A percentile compares a stretch with the other conserved stretches of the same genome.
Evolutionary conservation across 495 filamentous ascomycete species (phyloP).

Genomic region (Cudoniella acicularis): DNA sequence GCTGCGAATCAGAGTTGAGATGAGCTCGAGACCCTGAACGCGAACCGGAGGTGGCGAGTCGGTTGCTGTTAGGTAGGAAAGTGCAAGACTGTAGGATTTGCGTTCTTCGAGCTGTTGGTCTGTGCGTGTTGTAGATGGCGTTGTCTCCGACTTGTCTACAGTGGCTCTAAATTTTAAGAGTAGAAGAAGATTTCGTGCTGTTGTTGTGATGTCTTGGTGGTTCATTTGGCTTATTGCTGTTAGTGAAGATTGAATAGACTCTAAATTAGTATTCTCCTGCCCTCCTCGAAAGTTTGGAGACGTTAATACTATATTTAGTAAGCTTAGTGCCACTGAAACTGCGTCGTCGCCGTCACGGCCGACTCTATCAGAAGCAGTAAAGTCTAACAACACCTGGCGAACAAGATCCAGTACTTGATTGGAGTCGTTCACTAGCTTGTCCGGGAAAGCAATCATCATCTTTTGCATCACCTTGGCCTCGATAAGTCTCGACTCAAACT

Average conservation of each 20-base stretch:
- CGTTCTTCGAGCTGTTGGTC: slow-evolving; percentile 56
- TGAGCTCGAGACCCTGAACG: slow-evolving; percentile 69
- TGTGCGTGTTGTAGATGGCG: slow-evolving; percentile 27
- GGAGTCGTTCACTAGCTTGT: slow-evolving; percentile 62
- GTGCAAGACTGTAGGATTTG: slow-evolving; percentile 65
- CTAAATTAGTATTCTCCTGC: slow-evolving; percentile 40
- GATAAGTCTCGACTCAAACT: slow-evolving; percentile 48
- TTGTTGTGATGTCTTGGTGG: slow-evolving; percentile 38
- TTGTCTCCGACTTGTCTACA: slow-evolving; percentile 3
- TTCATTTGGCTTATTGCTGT: slow-evolving; percentile 37
- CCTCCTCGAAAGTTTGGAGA: slow-evolving; percentile 56
- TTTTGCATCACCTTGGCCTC: slow-evolving; percentile 63
- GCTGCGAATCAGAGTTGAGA: slow-evolving; percentile 60
- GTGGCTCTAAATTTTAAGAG: slow-evolving; percentile 47
- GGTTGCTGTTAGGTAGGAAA: slow-evolving; percentile 62
- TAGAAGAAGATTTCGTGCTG: slow-evolving; percentile 53
- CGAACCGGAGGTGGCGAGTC: slow-evolving; percentile 74
- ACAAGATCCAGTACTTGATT: slow-evolving; percentile 60
- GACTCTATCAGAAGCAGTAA: slow-evolving; percentile 7
- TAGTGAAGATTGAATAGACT: slow-evolving; percentile 47
- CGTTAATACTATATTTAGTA: slow-evolving; percentile 64
- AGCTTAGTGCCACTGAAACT: slow-evolving; percentile 56
- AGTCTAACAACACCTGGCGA: slow-evolving; percentile 49
- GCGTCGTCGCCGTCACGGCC: slow-evolving; percentile 43
- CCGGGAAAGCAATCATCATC: slow-evolving; percentile 62